These are phyloP conservation scores for Sordariomycetes sp. DNA, from an alignment of 2,329 filamentous ascomycete species.

Conservation along the genomic window DNA sequence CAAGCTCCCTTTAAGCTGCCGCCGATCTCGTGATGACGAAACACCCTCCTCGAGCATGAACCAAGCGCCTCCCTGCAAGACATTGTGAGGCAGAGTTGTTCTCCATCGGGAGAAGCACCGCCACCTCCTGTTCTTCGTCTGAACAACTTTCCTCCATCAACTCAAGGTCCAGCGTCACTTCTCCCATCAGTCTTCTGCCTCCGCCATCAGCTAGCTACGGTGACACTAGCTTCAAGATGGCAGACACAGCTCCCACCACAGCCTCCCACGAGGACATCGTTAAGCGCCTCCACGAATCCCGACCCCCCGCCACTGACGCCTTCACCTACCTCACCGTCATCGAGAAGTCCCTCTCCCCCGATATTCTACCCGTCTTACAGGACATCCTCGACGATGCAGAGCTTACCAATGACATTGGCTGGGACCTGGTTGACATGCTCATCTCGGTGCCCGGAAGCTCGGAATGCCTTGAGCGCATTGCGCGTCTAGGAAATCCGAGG, in stretches of 20 bases:
- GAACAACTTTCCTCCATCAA: not conserved
- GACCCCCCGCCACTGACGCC: slow-evolving; percentile 49
- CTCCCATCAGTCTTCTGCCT: not conserved
- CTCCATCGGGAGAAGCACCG: not conserved
- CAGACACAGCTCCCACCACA: slow-evolving; percentile 13
- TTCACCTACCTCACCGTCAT: slow-evolving; percentile 73
- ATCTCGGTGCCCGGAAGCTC: slow-evolving; percentile 60
- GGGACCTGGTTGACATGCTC: slow-evolving; percentile 73
- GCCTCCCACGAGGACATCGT: slow-evolving; percentile 28
- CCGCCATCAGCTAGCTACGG: not conserved
- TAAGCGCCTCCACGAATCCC: slow-evolving; percentile 36
- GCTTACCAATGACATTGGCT: slow-evolving; percentile 69
- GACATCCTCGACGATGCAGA: slow-evolving; percentile 58
- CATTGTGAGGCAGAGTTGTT: not conserved
- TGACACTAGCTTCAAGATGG: not conserved
- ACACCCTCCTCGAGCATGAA: too few species aligned
- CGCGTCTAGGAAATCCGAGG: slow-evolving; percentile 67
- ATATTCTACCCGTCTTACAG: slow-evolving; percentile 58
- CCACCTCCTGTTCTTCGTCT: not conserved
- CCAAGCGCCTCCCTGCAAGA: not conserved
- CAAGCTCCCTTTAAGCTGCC: not conserved
- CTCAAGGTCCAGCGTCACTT: not conserved
- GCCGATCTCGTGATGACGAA: not conserved
- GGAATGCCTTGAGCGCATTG: slow-evolving; percentile 63
- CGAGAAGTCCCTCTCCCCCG: slow-evolving; percentile 60